Base-by-base conservation (phyloP, 176 grass and related monocot genomes). In the Paspalum notatum region DNA sequence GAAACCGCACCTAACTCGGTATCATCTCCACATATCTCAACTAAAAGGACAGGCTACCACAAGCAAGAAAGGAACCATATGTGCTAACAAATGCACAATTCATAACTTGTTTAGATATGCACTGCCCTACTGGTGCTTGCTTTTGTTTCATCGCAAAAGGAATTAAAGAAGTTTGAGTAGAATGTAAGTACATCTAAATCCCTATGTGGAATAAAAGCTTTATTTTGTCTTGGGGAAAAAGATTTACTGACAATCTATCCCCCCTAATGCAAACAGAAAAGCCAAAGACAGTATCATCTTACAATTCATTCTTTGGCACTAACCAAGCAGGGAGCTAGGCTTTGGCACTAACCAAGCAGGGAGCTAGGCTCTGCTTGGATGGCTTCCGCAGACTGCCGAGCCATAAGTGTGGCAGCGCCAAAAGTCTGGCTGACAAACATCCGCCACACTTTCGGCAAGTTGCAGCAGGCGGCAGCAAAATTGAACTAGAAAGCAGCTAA, bases 21-120 rank as follows among this genome's bases (percentile, higher is more conserved):
- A 68, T 67, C 41, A 12, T 22, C n/a, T 68, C 18, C 39, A 47
- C 66, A 47, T 69, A 47, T 10, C 66, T 69, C 43, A 69, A 69
- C 2, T n/a, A 21, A 69, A 69, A 69, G n/a, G 43, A 47, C 5
- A 68, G 42, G n/a, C 20, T 68, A 14, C 20, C 12, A 3, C n/a
- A 48, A 70, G 21, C 43, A 48, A 21, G 67, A 70, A 47, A 70
- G 43, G 6, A 70, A 26, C 21, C 12, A 62, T 6, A 38, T 12
- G 44, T 12, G 26, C n/a, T 48, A 70, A 70, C 43, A 48, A n/a
- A n/a, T 67, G 66, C 67, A 26, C 6, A 42, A 5, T 47, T 47
- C 42, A 24, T 45, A 68, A 68, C 39, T 42, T 6, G 41, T 4
- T 4, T 67, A 68, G 42, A 22, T 45, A 68, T 4, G 5, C 21